Base-by-base conservation (phyloP, 2,329 filamentous ascomycete genomes). In the Zarea fungicola region DNA sequence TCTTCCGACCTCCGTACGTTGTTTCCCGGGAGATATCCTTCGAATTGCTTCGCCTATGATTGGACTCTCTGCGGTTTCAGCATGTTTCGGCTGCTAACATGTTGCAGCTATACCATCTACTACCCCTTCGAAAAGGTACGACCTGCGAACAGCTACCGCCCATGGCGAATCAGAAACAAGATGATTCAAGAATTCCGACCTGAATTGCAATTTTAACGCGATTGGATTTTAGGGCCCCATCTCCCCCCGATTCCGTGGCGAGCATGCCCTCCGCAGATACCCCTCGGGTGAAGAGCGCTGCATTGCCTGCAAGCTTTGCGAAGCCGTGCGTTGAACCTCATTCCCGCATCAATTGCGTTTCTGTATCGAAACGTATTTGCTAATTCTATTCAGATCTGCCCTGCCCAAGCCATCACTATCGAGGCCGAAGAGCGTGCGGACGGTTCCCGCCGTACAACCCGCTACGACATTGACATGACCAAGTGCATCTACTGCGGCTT, bases 401-500 rank as follows among this genome's bases (percentile, higher is more conserved):
- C 93, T 35, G 93, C 93, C 50, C 89, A 96, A 73, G 93, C 93
- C 64, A 99, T 99, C 70, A 99, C 93, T 46, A 99, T 99, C 62
- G 93, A 99, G 75, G 93, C 93, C 50, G 93, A 99, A 71, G 93
- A 99, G 78, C 90, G 93, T 66, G 89, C 88, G 64, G 93, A 99
- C 63, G 93, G 93, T 55, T 95, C 89, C 64, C 84, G 93, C 71
- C 84, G 93, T 66, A 99, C 93, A 44, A 96, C 92, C 52, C 84
- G 92, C 67, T 99, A 99, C 74, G 93, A 99, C 69, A 96, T 99
- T 66, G 93, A 99, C 74, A 99, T 99, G 93, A 97, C 93, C 64
- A 99, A 99, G 80, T 99, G 93, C 76, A 99, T 99, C 72, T 99
- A 97, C 83, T 97, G 93, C 70, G 93, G 93, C 44, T 95, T 95